A percentile compares a stretch with the other conserved stretches of the same genome.
Conservation (phyloP, 2,329 filamentous ascomycete species). For the Clarireedia hainanense region DNA sequence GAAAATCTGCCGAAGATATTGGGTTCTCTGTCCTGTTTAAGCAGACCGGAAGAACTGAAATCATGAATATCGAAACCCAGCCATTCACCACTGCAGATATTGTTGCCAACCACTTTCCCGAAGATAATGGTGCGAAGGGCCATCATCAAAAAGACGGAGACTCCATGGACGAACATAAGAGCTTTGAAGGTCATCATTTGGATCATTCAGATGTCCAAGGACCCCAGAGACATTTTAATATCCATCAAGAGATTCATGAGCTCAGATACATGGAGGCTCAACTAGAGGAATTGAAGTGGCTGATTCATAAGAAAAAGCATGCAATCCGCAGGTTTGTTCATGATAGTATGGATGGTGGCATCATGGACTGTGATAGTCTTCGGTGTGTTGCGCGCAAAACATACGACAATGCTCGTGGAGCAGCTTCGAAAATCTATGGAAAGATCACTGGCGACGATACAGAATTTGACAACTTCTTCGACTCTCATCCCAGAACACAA, state of each 20-base stretch:
- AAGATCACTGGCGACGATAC: constrained; percentile 18
- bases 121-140: constrained; percentile 3
- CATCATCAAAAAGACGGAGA: too few species aligned
- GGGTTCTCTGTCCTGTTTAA: constrained; percentile 39
- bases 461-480: constrained; percentile 9
- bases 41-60: constrained; percentile 35
- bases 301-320: constrained; percentile 36
- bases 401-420: constrained; percentile 31
- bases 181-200: not conserved
- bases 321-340: constrained; percentile 28
- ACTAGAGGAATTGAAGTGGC: constrained; percentile 34
- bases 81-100: constrained; percentile 26
- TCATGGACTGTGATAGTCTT: constrained; percentile 34
- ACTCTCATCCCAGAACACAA: not conserved
- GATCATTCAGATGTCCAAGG: not conserved
- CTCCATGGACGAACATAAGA: not conserved
- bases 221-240: constrained; percentile 16
- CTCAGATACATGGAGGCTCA: constrained; percentile 37
- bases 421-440: constrained; percentile 30
- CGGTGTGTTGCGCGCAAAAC: constrained; percentile 33
- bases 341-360: constrained; percentile 29
- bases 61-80: constrained; percentile 37
- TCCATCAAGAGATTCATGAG: constrained; percentile 38
- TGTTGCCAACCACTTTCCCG: constrained; percentile 15
- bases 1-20: constrained; percentile 32